Evolutionary conservation across 2,329 filamentous ascomycete genomes (phyloP).

Genomic region (Colletotrichum tofieldiae): DNA sequence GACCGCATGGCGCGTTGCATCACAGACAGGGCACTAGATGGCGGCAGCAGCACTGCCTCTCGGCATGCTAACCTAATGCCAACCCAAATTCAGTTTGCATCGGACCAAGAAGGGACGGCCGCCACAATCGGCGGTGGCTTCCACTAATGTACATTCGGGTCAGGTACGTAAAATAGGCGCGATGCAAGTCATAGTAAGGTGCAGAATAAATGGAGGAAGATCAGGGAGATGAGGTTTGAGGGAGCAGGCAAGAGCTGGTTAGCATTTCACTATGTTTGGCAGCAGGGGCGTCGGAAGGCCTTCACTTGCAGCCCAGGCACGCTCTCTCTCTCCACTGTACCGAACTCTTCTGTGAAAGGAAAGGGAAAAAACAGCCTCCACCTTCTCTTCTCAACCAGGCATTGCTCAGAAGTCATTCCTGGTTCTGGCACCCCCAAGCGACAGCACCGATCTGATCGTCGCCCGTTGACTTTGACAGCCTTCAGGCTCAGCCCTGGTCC

Average conservation of each 20-base stretch:
- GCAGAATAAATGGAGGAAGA: not conserved
- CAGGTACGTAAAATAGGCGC: not conserved
- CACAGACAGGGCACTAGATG: slow-evolving; percentile 26
- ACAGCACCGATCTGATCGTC: slow-evolving; percentile 12
- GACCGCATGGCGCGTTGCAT: slow-evolving; percentile 32
- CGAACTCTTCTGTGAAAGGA: not conserved
- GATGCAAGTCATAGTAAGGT: not conserved
- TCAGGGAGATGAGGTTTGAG: not conserved
- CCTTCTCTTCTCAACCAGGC: not conserved
- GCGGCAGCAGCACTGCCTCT: slow-evolving; percentile 21
- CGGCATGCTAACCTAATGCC: slow-evolving; percentile 6
- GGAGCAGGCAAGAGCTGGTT: slow-evolving; percentile 1
- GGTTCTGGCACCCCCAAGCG: slow-evolving; percentile 13
- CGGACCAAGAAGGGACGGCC: slow-evolving; percentile 10
- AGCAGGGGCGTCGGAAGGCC: slow-evolving; percentile 5
- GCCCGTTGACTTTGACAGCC: slow-evolving; percentile 7
- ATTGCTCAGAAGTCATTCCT: slow-evolving; percentile 7
- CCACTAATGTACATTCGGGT: not conserved
- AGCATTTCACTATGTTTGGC: not conserved
- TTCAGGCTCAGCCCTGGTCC: slow-evolving; percentile 16
- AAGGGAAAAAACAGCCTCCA: not conserved
- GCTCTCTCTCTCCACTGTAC: not conserved
- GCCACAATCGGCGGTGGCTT: not conserved
- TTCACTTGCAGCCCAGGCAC: slow-evolving; percentile 7
- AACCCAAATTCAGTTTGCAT: not conserved